Conservation (phyloP, 371 early-diverging fungal species). For the Mucor sp. region DNA sequence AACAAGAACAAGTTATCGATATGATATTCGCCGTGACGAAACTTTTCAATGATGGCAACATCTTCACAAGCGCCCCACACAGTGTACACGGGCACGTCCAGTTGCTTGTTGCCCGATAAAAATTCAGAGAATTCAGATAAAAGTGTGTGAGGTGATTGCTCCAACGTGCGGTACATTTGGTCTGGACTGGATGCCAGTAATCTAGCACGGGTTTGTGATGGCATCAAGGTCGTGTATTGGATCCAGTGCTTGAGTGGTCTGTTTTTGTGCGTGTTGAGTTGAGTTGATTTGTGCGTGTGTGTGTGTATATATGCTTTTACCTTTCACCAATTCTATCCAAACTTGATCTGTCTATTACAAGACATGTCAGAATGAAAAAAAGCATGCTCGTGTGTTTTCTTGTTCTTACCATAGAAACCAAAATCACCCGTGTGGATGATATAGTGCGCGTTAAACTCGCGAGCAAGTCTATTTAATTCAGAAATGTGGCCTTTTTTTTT, state of each 20-base stretch:
- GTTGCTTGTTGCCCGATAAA: slow-evolving; percentile 41
- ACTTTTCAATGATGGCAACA: slow-evolving; percentile 63
- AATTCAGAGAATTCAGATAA: slow-evolving; percentile 62
- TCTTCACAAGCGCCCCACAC: slow-evolving; percentile 75
- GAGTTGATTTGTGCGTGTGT: not conserved
- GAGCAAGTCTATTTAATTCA: slow-evolving; percentile 63
- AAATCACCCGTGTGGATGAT: slow-evolving; percentile 75
- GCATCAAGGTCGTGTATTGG: slow-evolving; percentile 65
- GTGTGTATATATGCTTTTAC: slow-evolving; percentile 22
- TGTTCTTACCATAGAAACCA: slow-evolving; percentile 61
- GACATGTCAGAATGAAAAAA: not conserved
- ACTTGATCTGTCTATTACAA: slow-evolving; percentile 49
- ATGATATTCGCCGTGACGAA: slow-evolving; percentile 52
- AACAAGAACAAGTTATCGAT: slow-evolving; percentile 59
- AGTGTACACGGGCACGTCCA: slow-evolving; percentile 67
- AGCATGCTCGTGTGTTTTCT: not conserved
- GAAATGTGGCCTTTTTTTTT: slow-evolving; percentile 55
- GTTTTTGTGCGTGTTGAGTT: not conserved
- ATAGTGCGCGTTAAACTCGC: slow-evolving; percentile 57
- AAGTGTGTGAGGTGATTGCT: slow-evolving; percentile 47
- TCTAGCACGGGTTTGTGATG: slow-evolving; percentile 47
- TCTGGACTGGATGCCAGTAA: slow-evolving; percentile 45
- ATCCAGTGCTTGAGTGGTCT: slow-evolving; percentile 66
- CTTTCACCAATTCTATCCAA: slow-evolving; percentile 62
- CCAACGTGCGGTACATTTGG: slow-evolving; percentile 51